These are phyloP conservation scores for Pisolithus sp. DNA, from an alignment of 768 basidiomycete species.

Conservation along the genomic window DNA sequence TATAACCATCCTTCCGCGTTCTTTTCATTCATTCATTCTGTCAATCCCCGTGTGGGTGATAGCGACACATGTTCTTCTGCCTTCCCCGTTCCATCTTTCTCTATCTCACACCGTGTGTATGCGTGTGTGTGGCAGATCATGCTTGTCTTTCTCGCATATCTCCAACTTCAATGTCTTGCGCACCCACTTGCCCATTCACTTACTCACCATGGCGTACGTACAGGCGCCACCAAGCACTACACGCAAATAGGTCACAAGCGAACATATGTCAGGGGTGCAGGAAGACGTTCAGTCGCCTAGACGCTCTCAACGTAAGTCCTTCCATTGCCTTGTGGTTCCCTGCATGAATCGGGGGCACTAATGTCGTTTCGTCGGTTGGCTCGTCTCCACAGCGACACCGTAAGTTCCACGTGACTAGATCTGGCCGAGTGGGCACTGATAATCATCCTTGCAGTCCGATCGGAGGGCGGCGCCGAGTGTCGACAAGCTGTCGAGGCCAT, in stretches of 20 bases:
- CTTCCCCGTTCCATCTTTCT: neutral
- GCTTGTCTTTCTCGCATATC: neutral
- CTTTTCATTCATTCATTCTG: conserved; percentile 3
- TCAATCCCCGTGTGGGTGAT: neutral
- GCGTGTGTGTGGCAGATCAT: neutral
- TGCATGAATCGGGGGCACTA: neutral
- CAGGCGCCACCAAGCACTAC: conserved; percentile 87
- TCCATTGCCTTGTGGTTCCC: conserved; percentile 12
- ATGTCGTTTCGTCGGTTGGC: too few relatives aligned
- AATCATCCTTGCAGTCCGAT: conserved; percentile 51
- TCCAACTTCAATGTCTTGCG: neutral
- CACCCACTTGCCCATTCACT: neutral
- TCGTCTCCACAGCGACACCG: conserved; percentile 55
- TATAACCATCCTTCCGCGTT: neutral
- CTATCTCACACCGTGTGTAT: neutral
- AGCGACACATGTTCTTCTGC: neutral
- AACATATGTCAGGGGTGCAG: conserved; percentile 90
- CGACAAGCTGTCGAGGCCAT: conserved; percentile 38
- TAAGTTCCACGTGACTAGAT: conserved; percentile 35
- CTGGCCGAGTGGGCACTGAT: conserved; percentile 16
- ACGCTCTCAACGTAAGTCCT: conserved; percentile 88
- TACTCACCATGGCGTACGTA: conserved; percentile 1
- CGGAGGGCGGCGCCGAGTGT: conserved; percentile 80
- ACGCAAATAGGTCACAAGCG: conserved; percentile 73
- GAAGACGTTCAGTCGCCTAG: conserved; percentile 90